These are phyloP conservation scores for Sarcomyxa edulis DNA, from an alignment of 768 basidiomycete species.

Conservation along the genomic window DNA sequence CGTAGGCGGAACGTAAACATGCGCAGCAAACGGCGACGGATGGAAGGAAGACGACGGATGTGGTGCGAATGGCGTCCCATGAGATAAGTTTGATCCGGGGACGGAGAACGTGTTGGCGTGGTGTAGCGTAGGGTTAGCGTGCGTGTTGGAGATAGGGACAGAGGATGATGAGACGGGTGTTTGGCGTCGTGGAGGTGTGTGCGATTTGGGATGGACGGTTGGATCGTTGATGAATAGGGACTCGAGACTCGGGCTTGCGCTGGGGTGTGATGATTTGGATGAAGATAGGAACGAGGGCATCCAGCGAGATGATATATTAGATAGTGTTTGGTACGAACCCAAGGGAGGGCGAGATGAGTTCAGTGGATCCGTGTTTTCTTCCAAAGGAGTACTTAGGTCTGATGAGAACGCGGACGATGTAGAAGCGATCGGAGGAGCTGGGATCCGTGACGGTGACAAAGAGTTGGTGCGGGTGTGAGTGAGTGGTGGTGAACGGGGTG, in stretches of 20 bases:
- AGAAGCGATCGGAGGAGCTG: slow-evolving; percentile 33
- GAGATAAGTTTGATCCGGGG: slow-evolving; percentile 18
- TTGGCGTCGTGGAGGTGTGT: slow-evolving; percentile 9
- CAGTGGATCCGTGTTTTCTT: too few species aligned
- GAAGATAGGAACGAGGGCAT: slow-evolving; percentile 39
- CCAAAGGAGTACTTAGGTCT: too few species aligned
- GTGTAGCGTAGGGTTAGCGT: neutral
- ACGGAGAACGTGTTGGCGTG: slow-evolving; percentile 2
- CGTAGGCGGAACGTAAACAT: slow-evolving; percentile 30
- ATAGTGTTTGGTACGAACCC: slow-evolving; percentile 39
- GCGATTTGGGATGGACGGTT: too few species aligned
- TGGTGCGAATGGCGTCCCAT: slow-evolving; percentile 48
- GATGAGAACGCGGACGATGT: slow-evolving; percentile 12
- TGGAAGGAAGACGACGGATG: slow-evolving; percentile 23
- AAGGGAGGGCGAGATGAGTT: too few species aligned
- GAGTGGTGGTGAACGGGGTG: slow-evolving; percentile 5
- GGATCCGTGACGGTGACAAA: slow-evolving; percentile 23
- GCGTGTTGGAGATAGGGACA: slow-evolving; percentile 7
- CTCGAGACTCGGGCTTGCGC: too few species aligned
- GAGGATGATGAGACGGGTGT: slow-evolving; percentile 12
- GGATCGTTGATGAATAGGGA: too few species aligned
- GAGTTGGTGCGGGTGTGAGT: slow-evolving; percentile 21
- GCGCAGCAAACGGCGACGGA: slow-evolving; percentile 38
- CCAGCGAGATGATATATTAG: slow-evolving; percentile 43
- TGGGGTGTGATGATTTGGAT: slow-evolving; percentile 9